Evolutionary conservation across 2,329 filamentous ascomycete species (phyloP).

Genomic region (Rhinocladiella similis): DNA sequence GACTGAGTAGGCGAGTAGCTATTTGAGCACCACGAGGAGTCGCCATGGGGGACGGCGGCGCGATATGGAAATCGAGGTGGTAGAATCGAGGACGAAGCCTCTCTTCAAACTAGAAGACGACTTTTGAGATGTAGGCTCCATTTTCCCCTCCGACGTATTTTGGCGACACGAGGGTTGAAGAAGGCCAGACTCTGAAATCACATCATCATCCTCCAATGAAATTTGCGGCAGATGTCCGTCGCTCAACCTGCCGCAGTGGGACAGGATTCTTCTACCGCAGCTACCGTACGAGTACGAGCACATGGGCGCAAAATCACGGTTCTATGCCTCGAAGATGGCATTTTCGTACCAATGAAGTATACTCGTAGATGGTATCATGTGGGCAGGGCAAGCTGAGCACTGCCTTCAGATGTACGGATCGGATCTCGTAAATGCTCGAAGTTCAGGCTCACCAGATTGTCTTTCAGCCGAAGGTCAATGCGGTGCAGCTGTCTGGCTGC

Average conservation of each 20-base stretch:
- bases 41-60: slow-evolving; percentile 18
- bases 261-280: not conserved
- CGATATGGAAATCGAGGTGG: not conserved
- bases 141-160: slow-evolving; percentile 7
- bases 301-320: too few species aligned
- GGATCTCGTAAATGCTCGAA: too few species aligned
- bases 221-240: not conserved
- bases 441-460: too few species aligned
- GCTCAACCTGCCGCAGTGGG: not conserved
- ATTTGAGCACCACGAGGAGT: slow-evolving; percentile 27
- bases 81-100: slow-evolving; percentile 5
- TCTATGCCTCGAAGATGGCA: too few species aligned
- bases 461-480: too few species aligned
- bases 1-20: slow-evolving; percentile 26
- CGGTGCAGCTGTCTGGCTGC: too few species aligned
- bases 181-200: not conserved
- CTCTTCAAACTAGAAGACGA: not conserved
- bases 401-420: too few species aligned
- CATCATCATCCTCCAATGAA: slow-evolving; percentile 11
- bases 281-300: too few species aligned
- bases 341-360: too few species aligned
- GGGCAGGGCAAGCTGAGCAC: too few species aligned
- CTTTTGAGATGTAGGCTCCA: slow-evolving; percentile 8
- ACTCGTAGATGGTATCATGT: too few species aligned
- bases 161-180: not conserved